Base-by-base conservation (phyloP, 805 yeast species). In the Kurtzmaniella cleridarum region DNA sequence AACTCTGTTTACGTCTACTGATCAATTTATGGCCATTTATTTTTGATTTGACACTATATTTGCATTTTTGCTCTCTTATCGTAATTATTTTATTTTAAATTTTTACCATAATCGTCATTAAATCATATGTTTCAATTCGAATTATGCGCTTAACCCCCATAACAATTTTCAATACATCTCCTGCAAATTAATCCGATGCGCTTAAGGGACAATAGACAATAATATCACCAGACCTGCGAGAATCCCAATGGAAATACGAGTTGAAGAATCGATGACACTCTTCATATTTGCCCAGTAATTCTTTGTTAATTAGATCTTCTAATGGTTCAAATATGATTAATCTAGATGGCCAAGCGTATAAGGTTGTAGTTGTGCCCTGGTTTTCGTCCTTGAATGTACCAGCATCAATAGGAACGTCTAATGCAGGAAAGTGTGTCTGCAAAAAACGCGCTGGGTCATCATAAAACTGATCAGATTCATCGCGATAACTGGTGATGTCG, bases 381-480 rank as follows among this genome's bases (percentile, higher is more conserved):
- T 48, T 60, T 69, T 12, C 34, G 39, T 9, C 35, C 43, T 27
- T 45, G 50, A 48, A 32, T 50, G 47, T 37, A 46, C 49, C 1
- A 53, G 46, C 1, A 66, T 17, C 47, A 49, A 3, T 44, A 47
- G 3, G 24, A 20, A 32, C 26, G 3, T 40, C 41, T 2, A 51
- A 35, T 1, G 42, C 59, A 0, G 86, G 81, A 38, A 82, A 75
- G 43, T 79, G 69, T 1, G 50, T 44, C n/a, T 53, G 48, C n/a
- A 90, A 43, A 51, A 81, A 91, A n/a, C 38, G 41, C 0, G 45
- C 41, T 0, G 93, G 87, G 48, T 87, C 66, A 9, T 73, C 80
- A 55, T 85, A 93, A 46, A 93, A 83, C 38, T 63, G 62, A 55
- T 93, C 98, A 33, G 96, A 87, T 56, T 90, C 96, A 55, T 91